These are phyloP conservation scores for Penicillium egyptiacum DNA, from an alignment of 495 filamentous ascomycete species.

Conservation along the genomic window DNA sequence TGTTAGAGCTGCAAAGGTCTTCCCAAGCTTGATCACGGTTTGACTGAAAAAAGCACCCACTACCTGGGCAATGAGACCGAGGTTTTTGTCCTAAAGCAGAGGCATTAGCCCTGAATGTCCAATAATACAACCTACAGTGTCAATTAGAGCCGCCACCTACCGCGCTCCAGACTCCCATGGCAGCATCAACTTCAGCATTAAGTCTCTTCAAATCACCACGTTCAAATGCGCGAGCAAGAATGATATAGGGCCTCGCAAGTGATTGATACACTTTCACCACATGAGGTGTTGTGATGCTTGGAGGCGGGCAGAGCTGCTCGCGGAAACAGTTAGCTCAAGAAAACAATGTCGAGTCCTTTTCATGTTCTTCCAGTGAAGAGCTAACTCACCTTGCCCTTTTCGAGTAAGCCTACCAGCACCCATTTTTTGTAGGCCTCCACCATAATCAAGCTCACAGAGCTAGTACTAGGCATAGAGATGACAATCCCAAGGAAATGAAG, in stretches of 20 bases:
- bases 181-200: constrained; percentile 56
- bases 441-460: constrained; percentile 69
- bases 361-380: not conserved
- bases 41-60: constrained; percentile 47
- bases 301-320: constrained; percentile 37
- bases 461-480: constrained; percentile 61
- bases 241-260: constrained; percentile 68
- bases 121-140: not conserved
- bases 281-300: constrained; percentile 44
- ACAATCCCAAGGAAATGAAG: constrained; percentile 67
- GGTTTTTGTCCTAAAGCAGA: constrained; percentile 56
- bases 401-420: constrained; percentile 74
- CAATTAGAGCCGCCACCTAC: constrained; percentile 41
- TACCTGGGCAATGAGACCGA: constrained; percentile 54
- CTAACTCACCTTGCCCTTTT: constrained; percentile 59
- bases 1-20: constrained; percentile 49
- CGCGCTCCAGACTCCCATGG: constrained; percentile 56
- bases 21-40: constrained; percentile 43
- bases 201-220: constrained; percentile 55
- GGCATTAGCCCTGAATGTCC: constrained; percentile 11
- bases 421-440: constrained; percentile 93
- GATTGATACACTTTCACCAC: constrained; percentile 58
- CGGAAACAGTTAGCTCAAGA: constrained; percentile 17
- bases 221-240: constrained; percentile 68
- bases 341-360: not conserved